A percentile compares a stretch with the other conserved stretches of the same genome.
phyloP scores from a whole-genome alignment of 306 rosid genomes.

The Cucumis hystrix region DNA sequence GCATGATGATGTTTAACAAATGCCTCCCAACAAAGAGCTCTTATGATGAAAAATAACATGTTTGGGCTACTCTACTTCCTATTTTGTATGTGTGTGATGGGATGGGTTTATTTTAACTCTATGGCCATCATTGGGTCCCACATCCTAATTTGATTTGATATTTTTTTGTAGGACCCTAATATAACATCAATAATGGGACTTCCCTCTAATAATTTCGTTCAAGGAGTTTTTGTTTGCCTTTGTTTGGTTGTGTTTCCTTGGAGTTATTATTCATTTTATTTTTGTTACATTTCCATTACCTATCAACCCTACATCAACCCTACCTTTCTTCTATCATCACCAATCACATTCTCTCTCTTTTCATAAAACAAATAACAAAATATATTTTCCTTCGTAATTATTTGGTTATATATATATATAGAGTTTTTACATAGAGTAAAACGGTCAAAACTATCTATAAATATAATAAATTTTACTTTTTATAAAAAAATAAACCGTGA shows the following conservation, averaged over 20 bases:
- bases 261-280: background rate
- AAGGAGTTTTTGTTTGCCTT: constrained; percentile 5
- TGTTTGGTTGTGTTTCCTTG: constrained; percentile 6
- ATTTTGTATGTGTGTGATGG: background rate
- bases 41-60: background rate
- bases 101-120: background rate
- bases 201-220: background rate
- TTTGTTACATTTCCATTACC: background rate
- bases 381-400: no score
- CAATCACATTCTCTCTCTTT: background rate
- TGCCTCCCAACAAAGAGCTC: background rate
- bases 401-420: no score
- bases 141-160: background rate
- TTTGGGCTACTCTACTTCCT: background rate
- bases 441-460: no score
- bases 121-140: constrained; percentile 2
- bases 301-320: background rate
- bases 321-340: background rate
- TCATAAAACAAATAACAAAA: no score
- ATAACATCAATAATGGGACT: background rate
- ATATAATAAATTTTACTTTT: no score
- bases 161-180: background rate
- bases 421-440: no score
- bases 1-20: background rate
- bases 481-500: no score